Evolutionary conservation across 805 yeast species (phyloP), one percentile per base, ranked within the genome.

Genomic region (Sugiyamaella lignohabitans): DNA sequence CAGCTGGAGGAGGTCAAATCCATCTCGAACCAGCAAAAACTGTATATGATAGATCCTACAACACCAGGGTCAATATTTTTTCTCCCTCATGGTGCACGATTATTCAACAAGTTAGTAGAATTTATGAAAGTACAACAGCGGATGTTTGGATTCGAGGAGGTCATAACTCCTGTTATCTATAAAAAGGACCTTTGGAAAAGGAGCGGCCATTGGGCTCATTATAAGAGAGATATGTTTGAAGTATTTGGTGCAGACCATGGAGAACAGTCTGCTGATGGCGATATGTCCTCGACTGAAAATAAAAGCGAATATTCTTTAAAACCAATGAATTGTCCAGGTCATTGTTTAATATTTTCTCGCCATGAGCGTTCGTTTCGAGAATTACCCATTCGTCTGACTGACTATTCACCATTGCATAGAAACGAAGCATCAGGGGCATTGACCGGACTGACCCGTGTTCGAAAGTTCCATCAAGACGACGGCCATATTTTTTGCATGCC

Each of bases 381-480:
- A 53, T 67, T 93, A 44, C 98, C 98, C 0, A 68, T 91, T 37
- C 68, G 97, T 53, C 75, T 76, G 54, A 80, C 94, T 19, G 98
- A 93, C 64, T 91, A 91, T 67, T 83, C 94, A 20, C 87, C 95
- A 1, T 69, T 93, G 49, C 98, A 93, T 64, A 74, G 98, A 59
- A 93, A 93, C 60, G 98, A 93, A 65, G 82, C 95, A 22, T 82
- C 94, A 48, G 98, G 98, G 2, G 94, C 98, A 1, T 73, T 93
- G 18, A 76, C 91, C 4, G 98, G 98, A 0, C 70, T 93, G 32
- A 93, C 98, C 0, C 73, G 98, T 47, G 96, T 93, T 2, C 76
- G 98, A 49, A 72, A 96, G 53, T 93, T 93, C 67, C 98, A 93
- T 65, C 98, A 93, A 67, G 98, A 93, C 64, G 98, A 93, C 63